Evolutionary conservation across 2,329 filamentous ascomycete species (phyloP), one percentile per base, ranked within the genome.

Genomic region (Cercospora citrullina): DNA sequence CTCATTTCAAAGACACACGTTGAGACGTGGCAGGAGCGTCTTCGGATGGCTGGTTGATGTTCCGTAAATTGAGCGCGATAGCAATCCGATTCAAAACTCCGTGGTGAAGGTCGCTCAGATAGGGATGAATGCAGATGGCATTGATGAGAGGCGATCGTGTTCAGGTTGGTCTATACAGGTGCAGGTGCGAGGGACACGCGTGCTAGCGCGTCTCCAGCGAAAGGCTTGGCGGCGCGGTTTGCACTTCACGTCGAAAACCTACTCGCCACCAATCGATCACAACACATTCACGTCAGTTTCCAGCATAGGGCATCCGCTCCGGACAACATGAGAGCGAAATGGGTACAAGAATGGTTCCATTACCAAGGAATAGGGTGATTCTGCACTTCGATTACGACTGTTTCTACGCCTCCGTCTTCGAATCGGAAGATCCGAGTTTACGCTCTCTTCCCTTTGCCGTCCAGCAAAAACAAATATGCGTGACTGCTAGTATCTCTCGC

Each of bases 381-480:
- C 81, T 96, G 69, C 92, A 96, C 80, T 94, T 96, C 81, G 92
- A 92, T 79, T 92, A 93, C 78, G 92, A 94, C 82, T 96, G 92
- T 82, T 98, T 98, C 83, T 98, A 98, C 79, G 94, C 94, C 23
- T 92, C 93, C 60, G 93, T 95, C 8, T 90, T 95, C 73, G 93
- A 97, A 80, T 90, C 90, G 71, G 90, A 91, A 77, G 89, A 91
- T 72, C 92, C 93, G 0, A 82, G 85, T 2, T 83, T 97, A 66
- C 92, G 88, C 76, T 84, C 85, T 1, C 81, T 91, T 18, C 92
- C 93, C 6, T 83, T 98, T 36, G 94, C 93, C 39, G 89, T 97
- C 67, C 91, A 94, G 79, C 94, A 97, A 80, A 97, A 97, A 80
- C 92, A 93, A 77, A 97, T 97, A 65, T 85, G 72, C 48, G 92